These are phyloP conservation scores for Aciculosporium take DNA, from an alignment of 2,329 filamentous ascomycete species.

Conservation along the genomic window DNA sequence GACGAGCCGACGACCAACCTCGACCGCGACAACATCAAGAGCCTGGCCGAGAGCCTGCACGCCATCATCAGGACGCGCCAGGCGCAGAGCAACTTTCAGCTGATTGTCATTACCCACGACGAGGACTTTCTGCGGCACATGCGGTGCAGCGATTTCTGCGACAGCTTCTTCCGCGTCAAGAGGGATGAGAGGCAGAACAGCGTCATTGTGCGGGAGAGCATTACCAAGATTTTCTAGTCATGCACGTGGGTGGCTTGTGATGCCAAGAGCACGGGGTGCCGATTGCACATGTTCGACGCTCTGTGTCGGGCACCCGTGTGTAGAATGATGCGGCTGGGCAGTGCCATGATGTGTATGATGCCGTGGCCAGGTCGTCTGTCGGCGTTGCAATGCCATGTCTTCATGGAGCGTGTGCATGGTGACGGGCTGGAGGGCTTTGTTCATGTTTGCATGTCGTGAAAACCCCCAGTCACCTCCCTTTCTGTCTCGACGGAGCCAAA, in stretches of 20 bases:
- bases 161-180: conserved; percentile 78
- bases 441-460: no score
- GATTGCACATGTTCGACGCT: no score
- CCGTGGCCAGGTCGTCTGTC: no score
- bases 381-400: no score
- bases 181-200: conserved; percentile 78
- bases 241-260: background rate
- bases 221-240: conserved; percentile 32
- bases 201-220: conserved; percentile 59
- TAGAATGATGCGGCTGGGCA: no score
- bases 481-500: no score
- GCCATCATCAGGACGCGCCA: conserved; percentile 74
- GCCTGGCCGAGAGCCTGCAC: conserved; percentile 70
- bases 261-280: no score
- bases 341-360: no score
- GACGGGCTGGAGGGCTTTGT: no score
- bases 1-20: conserved; percentile 97
- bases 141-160: conserved; percentile 85
- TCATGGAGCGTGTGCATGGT: no score
- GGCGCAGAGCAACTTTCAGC: conserved; percentile 87
- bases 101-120: conserved; percentile 97
- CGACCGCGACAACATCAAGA: conserved; percentile 86
- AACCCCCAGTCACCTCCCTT: no score
- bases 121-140: conserved; percentile 90
- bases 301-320: no score